Conservation (phyloP, 163 green algal species). For the Scenedesmus sp. region DNA sequence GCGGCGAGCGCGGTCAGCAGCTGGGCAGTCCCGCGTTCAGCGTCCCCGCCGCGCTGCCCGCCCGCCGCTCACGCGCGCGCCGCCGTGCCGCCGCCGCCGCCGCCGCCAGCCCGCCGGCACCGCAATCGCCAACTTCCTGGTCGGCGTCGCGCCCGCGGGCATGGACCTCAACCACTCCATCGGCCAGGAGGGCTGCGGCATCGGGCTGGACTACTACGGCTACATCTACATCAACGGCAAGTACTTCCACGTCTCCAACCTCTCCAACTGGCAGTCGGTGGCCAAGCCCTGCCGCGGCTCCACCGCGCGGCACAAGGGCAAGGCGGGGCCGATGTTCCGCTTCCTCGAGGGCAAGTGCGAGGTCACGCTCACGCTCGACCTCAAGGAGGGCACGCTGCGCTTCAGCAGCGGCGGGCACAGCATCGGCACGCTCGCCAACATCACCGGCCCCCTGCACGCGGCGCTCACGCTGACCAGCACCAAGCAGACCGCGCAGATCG, state of each 20-base stretch:
- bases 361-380: slow-evolving; percentile 67
- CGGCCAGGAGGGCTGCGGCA: slow-evolving; percentile 65
- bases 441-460: slow-evolving; percentile 62
- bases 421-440: slow-evolving; percentile 64
- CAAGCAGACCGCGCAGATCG: slow-evolving; percentile 50
- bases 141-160: slow-evolving; percentile 61
- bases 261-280: slow-evolving; percentile 62
- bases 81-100: too few species aligned
- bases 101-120: slow-evolving; percentile 39
- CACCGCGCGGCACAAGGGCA: slow-evolving; percentile 72
- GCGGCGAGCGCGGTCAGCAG: not conserved
- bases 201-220: slow-evolving; percentile 69
- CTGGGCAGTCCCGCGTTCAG: too few species aligned
- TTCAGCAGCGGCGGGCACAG: slow-evolving; percentile 60
- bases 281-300: slow-evolving; percentile 65
- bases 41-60: too few species aligned
- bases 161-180: slow-evolving; percentile 65
- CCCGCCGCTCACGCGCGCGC: too few species aligned
- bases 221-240: slow-evolving; percentile 74
- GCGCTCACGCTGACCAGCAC: slow-evolving; percentile 66
- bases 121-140: slow-evolving; percentile 63
- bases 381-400: slow-evolving; percentile 68
- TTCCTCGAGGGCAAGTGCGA: slow-evolving; percentile 68
- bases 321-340: slow-evolving; percentile 62
- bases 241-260: slow-evolving; percentile 70